These are phyloP conservation scores for Aspergillus sp. DNA, from an alignment of 2,329 filamentous ascomycete species.

Conservation along the genomic window DNA sequence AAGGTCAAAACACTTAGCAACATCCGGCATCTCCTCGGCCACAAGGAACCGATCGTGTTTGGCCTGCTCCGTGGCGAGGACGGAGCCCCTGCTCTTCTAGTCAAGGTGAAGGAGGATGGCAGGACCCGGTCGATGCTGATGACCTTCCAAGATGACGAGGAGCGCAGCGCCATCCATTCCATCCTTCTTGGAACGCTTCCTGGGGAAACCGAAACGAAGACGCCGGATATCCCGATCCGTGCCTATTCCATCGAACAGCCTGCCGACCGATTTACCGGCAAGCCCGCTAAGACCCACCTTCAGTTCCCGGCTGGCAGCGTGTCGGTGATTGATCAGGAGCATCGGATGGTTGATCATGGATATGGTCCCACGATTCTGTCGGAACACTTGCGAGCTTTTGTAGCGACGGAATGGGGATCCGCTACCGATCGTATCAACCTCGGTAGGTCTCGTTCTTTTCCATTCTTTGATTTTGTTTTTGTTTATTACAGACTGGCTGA, in stretches of 20 bases:
- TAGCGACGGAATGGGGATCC: conserved; percentile 73
- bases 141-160: conserved; percentile 71
- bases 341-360: conserved; percentile 54
- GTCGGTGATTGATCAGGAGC: conserved; percentile 69
- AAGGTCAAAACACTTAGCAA: conserved; percentile 75
- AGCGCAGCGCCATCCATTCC: conserved; percentile 69
- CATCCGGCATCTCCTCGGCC: conserved; percentile 67
- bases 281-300: conserved; percentile 31
- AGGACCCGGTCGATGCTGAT: conserved; percentile 71
- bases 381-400: conserved; percentile 71
- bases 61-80: conserved; percentile 72
- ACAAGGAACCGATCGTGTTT: conserved; percentile 70
- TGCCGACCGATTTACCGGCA: conserved; percentile 32
- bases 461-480: neutral
- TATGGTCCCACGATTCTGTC: conserved; percentile 69
- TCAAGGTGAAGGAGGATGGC: conserved; percentile 68
- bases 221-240: conserved; percentile 66
- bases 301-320: conserved; percentile 39
- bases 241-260: conserved; percentile 61
- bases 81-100: conserved; percentile 66
- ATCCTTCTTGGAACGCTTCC: conserved; percentile 72
- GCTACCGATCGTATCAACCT: conserved; percentile 83
- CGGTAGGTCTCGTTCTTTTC: conserved; percentile 36
- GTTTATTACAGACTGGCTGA: neutral
- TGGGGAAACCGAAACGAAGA: conserved; percentile 66